Evolutionary conservation across 1,139 yeast species (phyloP), one percentile per base, ranked within the genome.

Genomic region (Candida sojae): DNA sequence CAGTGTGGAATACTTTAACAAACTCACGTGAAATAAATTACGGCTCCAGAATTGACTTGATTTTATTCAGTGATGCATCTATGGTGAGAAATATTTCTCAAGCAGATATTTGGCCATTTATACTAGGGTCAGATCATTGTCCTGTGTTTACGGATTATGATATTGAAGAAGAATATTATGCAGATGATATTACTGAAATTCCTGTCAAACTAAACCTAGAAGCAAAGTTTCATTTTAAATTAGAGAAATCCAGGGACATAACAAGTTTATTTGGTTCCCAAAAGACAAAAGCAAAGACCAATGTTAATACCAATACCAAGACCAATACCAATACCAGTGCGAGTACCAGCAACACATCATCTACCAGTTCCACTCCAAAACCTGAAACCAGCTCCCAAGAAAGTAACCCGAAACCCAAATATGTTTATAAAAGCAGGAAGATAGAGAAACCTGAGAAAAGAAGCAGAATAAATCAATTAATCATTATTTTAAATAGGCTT

Each of bases 81-180:
- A 52, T 54, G 53, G 44, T 54, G 1, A 25, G 41, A 0, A 45
- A 50, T 6, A 69, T 83, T 8, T 55, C 62, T 0, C 60, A 66
- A 17, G 86, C 93, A 0, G 82, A 85, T 57, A 87, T 88, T 17
- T 77, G 88, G 78, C 86, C 92, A 0, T 75, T 73, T 34, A 60
- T 92, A 0, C 70, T 79, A 63, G 99, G 98, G 0, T 90, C 97
- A 0, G 99, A 93, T 63, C 99, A 93, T 66, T 93, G 98, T 64
- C 99, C 99, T 0, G 82, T 90, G 0, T 90, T 67, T 59, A 79
- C 92, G 0, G 97, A 91, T 62, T 63, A 89, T 45, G 70, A 70
- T 32, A 53, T 68, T 6, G 49, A 50, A 4, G 50, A 50, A 49
- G 28, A 35, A 25, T 11, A 48, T 8, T 43, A 8, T 29, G 34